Conservation (phyloP, 345 rosid species). For the Acer yangbiense region DNA sequence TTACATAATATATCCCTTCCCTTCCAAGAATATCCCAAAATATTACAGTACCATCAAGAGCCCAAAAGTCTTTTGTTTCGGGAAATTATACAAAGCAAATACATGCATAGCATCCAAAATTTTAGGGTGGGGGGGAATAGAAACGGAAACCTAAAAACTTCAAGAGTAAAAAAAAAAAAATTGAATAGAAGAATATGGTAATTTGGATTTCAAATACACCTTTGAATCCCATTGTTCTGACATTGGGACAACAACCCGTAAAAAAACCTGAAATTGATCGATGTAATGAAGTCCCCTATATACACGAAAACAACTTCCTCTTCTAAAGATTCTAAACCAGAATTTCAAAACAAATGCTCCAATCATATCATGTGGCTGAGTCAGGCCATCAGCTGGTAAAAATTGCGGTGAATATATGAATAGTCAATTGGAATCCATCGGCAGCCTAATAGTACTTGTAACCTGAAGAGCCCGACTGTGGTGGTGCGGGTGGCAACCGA, state of each 20-base stretch:
- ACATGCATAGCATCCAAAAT: constrained; percentile 12
- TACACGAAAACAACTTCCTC: constrained; percentile 26
- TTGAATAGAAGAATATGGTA: constrained; percentile 23
- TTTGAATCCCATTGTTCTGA: constrained; percentile 27
- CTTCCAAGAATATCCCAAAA: neutral
- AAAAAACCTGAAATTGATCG: constrained; percentile 20
- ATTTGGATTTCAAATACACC: constrained; percentile 31
- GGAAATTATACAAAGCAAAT: too few relatives aligned
- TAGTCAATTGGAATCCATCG: constrained; percentile 2
- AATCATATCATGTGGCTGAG: constrained; percentile 19
- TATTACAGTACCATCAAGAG: neutral
- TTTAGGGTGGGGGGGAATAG: neutral
- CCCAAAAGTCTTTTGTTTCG: neutral
- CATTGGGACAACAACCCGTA: constrained; percentile 12
- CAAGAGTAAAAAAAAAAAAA: neutral
- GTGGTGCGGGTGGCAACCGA: constrained; percentile 72
- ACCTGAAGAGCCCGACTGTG: constrained; percentile 38
- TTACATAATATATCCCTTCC: neutral
- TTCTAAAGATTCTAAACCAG: constrained; percentile 10
- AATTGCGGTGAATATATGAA: constrained; percentile 8
- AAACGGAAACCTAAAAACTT: neutral
- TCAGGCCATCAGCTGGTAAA: constrained; percentile 16
- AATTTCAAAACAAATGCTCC: constrained; percentile 10
- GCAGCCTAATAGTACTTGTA: constrained; percentile 25
- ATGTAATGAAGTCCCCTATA: constrained; percentile 31